Evolutionary conservation across 2,329 filamentous ascomycete genomes (phyloP).

Genomic region (Botrytis hyacinthi): DNA sequence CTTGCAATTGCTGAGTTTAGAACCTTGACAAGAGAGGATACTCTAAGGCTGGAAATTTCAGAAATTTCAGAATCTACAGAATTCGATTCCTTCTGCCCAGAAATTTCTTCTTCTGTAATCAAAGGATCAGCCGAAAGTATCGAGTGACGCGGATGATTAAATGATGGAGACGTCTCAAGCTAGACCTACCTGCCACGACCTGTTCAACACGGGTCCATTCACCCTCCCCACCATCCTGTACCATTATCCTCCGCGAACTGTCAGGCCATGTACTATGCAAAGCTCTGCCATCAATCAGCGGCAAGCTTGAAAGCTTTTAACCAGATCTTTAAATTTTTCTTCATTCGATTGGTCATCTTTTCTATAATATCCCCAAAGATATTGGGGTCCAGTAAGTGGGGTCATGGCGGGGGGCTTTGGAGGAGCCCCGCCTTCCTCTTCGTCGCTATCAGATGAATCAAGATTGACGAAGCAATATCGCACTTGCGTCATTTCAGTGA

Average conservation of each 20-base stretch:
- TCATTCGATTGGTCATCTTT: background rate
- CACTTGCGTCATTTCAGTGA: constrained; percentile 23
- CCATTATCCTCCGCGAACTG: background rate
- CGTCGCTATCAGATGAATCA: background rate
- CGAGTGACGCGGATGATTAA: background rate
- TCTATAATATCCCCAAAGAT: background rate
- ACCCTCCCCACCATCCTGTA: background rate
- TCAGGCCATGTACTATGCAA: constrained; percentile 11
- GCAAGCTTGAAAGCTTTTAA: background rate
- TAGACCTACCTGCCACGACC: background rate
- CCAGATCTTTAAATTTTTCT: background rate
- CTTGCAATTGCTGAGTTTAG: background rate
- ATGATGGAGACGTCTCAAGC: background rate
- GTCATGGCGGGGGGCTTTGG: background rate
- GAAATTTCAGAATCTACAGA: background rate
- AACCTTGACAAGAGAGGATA: constrained; percentile 3
- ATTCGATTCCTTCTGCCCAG: background rate
- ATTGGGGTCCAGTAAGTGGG: constrained; percentile 10
- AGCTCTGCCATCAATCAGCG: constrained; percentile 3
- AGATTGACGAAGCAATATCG: constrained; percentile 30
- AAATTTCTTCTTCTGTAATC: background rate
- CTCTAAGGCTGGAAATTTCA: background rate
- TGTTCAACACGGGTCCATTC: background rate
- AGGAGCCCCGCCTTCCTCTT: background rate
- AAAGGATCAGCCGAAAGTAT: background rate